Base-by-base conservation (phyloP, 352 stramenopile genomes). In the Blastocystis sp. region DNA sequence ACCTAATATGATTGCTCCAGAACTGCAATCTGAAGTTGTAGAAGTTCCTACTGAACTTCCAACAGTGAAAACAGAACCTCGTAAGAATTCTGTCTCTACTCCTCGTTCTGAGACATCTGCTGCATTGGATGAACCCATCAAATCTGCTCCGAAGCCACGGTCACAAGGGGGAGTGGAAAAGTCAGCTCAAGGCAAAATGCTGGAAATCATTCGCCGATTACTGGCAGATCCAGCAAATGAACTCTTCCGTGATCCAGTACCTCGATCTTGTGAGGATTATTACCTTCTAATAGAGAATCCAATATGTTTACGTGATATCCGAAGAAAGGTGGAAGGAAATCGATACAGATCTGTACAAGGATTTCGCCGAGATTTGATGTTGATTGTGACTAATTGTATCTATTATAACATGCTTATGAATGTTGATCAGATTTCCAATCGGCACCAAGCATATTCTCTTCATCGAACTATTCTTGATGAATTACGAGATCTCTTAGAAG, bases 341-440 rank as follows among this genome's bases (percentile, higher is more conserved):
- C 32, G 51, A 1, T 83, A 83, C 27, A 57, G 37, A 21, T 83
- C 71, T 0, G 49, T 83, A 14, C 24, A 32, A 5, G 32, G 51
- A 5, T 83, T 83, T 46, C 49, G 39, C 2, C 49, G 51, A 24
- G 71, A 83, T n/a, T 19, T 83, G 49, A 24, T 83, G 5, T 37
- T 63, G 49, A 21, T 83, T 16, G 42, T 83, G 29, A 59, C 42
- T 21, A 83, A 83, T 56, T 83, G 71, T 37, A 32, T 83, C 21
- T 83, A 83, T 37, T 83, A 83, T 56, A 83, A 83, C 71, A 83
- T 83, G 71, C 49, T 83, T 37, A 29, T 66, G n/a, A 63, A 57
- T 11, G 16, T 39, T 1, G 71, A 65, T 37, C 71, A 83, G 16
- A 83, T 54, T 9, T 39, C 32, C 27, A 83, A 83, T 43, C 43